phyloP scores from a whole-genome alignment of 139 green algal genomes.

The Closterium sp. region DNA sequence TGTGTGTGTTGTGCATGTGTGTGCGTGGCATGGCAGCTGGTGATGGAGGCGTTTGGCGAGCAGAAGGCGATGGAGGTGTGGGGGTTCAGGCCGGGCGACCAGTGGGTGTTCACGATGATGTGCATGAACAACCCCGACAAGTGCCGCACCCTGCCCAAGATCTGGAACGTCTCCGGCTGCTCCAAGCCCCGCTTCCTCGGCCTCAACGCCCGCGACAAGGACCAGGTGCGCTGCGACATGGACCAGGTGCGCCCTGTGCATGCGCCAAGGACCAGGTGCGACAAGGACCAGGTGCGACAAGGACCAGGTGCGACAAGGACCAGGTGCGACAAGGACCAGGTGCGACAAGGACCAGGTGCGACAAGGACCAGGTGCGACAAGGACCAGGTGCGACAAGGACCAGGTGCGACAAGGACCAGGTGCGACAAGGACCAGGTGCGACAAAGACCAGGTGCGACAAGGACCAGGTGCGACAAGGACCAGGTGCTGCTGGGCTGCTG shows the following conservation, averaged over 20 bases:
- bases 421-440: too few species aligned
- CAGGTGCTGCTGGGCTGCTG: background rate
- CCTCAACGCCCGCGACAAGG: constrained; percentile 27
- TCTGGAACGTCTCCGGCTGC: constrained; percentile 46
- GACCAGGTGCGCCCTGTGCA: too few species aligned
- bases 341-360: too few species aligned
- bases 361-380: too few species aligned
- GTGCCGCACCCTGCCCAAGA: constrained; percentile 42
- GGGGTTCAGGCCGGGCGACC: constrained; percentile 39
- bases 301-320: too few species aligned
- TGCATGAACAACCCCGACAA: constrained; percentile 47
- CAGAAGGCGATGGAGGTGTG: constrained; percentile 36
- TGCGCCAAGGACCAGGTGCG: too few species aligned
- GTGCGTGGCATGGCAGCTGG: constrained; percentile 22
- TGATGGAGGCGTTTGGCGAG: constrained; percentile 34
- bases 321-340: too few species aligned
- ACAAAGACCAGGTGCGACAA: too few species aligned
- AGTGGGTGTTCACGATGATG: constrained; percentile 46
- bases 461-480: too few species aligned
- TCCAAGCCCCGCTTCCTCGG: constrained; percentile 40
- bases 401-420: too few species aligned
- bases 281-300: too few species aligned
- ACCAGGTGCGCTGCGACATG: constrained; percentile 21
- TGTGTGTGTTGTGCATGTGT: background rate
- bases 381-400: too few species aligned